Conservation (phyloP, 2,329 filamentous ascomycete genomes). For the Fusarium fracticaudum region DNA sequence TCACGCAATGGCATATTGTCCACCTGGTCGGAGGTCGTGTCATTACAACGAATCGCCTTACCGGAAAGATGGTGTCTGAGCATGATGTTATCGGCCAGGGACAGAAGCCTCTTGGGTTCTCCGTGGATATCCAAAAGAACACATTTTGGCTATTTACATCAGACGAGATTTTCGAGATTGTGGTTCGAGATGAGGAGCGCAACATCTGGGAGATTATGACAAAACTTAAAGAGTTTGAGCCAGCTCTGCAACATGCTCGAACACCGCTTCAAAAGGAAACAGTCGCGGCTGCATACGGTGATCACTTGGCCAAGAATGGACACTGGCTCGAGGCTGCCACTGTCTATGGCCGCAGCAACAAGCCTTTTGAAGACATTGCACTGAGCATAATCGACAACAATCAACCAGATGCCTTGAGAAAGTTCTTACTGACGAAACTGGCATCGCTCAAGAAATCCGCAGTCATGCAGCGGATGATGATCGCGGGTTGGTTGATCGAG, state of each 20-base stretch:
- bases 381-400: constrained; percentile 89
- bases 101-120: constrained; percentile 82
- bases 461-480: constrained; percentile 93
- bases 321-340: constrained; percentile 86
- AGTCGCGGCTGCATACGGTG: constrained; percentile 90
- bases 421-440: constrained; percentile 88
- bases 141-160: constrained; percentile 97
- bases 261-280: constrained; percentile 85
- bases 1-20: constrained; percentile 95
- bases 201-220: constrained; percentile 97
- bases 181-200: constrained; percentile 87
- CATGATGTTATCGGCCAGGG: constrained; percentile 84
- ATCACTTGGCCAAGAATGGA: constrained; percentile 83
- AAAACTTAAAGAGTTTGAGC: constrained; percentile 85
- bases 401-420: constrained; percentile 89
- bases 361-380: constrained; percentile 95
- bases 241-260: constrained; percentile 85
- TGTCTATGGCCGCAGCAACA: constrained; percentile 94
- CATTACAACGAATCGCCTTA: constrained; percentile 86
- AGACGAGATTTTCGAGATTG: constrained; percentile 92
- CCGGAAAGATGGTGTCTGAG: constrained; percentile 86
- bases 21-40: constrained; percentile 84
- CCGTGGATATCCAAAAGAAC: constrained; percentile 91
- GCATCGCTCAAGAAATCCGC: constrained; percentile 82
- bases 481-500: constrained; percentile 94